Conservation (phyloP, 768 basidiomycete genomes). For the Russula foetens region DNA sequence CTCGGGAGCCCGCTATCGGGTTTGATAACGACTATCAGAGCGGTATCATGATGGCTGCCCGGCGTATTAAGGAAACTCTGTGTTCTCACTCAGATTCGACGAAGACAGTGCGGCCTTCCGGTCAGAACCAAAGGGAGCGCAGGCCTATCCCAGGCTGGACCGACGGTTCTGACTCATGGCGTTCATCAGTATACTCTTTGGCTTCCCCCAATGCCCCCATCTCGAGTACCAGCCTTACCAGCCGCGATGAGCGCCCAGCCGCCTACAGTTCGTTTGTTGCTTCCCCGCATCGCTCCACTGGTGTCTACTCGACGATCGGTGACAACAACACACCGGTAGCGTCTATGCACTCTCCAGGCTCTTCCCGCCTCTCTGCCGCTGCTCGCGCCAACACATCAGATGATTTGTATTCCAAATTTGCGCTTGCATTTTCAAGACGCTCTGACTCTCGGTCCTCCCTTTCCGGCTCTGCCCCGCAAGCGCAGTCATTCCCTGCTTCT, state of each 20-base stretch:
- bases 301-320: slow-evolving; percentile 42
- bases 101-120: slow-evolving; percentile 9
- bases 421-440: slow-evolving; percentile 47
- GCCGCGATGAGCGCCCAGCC: slow-evolving; percentile 28
- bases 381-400: slow-evolving; percentile 26
- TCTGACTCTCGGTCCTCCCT: slow-evolving; percentile 41
- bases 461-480: slow-evolving; percentile 26
- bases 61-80: slow-evolving; percentile 42
- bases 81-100: slow-evolving; percentile 35
- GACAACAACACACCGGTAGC: slow-evolving; percentile 23
- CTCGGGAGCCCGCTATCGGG: slow-evolving; percentile 14
- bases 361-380: slow-evolving; percentile 25
- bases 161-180: slow-evolving; percentile 59
- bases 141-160: slow-evolving; percentile 58
- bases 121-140: slow-evolving; percentile 27
- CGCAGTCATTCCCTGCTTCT: slow-evolving; percentile 26
- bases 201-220: slow-evolving; percentile 31
- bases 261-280: slow-evolving; percentile 41
- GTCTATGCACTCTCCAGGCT: slow-evolving; percentile 10
- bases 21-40: slow-evolving; percentile 37
- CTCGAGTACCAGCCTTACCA: slow-evolving; percentile 22
- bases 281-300: slow-evolving; percentile 40
- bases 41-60: slow-evolving; percentile 65
- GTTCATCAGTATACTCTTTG: slow-evolving; percentile 52
- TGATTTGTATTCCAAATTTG: slow-evolving; percentile 48